Base-by-base conservation (phyloP, 495 filamentous ascomycete species). In the Bombardia bombarda region DNA sequence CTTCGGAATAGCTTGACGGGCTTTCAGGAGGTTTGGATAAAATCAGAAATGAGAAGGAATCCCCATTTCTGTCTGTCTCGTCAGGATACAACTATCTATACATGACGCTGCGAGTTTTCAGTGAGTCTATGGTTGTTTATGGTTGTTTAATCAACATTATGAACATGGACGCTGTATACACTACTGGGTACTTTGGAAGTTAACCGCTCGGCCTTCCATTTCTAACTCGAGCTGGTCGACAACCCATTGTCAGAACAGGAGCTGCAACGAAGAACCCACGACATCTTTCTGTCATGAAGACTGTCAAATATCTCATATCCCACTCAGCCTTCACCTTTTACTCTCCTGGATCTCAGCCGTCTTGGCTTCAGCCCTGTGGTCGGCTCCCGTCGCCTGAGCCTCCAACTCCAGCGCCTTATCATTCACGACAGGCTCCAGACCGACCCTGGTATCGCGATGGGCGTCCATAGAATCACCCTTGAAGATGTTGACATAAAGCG, bases 401-500 rank as follows among this genome's bases (percentile, higher is more conserved):
- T 57, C 51, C 5, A 49, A 42, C 40, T 51, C 40, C 30, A 47
- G 3, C 28, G 25, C 25, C 50, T 51, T 54, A 42, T 54, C 44
- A 2, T 12, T 25, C 12, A 32, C 39, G 10, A 38, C 24, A 4
- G 50, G 50, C 47, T 44, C 57, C 21, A 56, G 50, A 10, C 56
- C 58, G 18, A 70, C 51, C 24, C 62, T 56, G n/a, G 58, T 66
- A 10, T 62, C 60, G n/a, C 66, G 63, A 41, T 68, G 68, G 16
- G 56, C 57, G 55, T 74, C 70, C 57, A 72, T 60, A 41, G 54
- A 49, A 31, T 73, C 67, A 14, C 47, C 58, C 36, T 71, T 71
- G 46, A 48, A 72, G 9, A 73, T 37, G 45, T 73, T 73, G 23
- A 72, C 53, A 39, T 73, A 72, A 37, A 73, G 57, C 0, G 70